Conservation (phyloP, 1,284 basidiomycete species). For the Pyrrhoderma noxium region DNA sequence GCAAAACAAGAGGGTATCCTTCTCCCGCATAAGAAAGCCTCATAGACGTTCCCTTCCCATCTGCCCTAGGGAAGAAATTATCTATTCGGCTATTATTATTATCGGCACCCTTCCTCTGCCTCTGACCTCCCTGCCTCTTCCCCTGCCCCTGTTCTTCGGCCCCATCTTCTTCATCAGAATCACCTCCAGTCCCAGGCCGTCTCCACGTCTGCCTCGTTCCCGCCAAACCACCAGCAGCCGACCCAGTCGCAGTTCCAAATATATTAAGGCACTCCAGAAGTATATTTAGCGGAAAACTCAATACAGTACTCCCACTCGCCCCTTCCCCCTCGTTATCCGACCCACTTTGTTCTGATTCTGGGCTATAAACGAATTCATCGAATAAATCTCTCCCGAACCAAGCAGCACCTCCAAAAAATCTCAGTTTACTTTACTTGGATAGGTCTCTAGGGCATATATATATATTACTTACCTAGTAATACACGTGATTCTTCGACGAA, state of each 20-base stretch:
- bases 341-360: conserved; percentile 17
- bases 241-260: conserved; percentile 39
- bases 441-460: background rate
- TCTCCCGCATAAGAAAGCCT: conserved; percentile 74
- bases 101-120: background rate
- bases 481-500: conserved; percentile 15
- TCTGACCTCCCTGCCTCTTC: background rate
- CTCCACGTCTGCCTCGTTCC: conserved; percentile 13
- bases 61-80: conserved; percentile 41
- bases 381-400: conserved; percentile 41
- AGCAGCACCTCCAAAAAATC: conserved; percentile 23
- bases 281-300: conserved; percentile 43
- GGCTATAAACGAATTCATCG: conserved; percentile 33
- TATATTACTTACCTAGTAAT: conserved; percentile 2
- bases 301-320: conserved; percentile 21
- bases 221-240: conserved; percentile 7
- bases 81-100: conserved; percentile 33
- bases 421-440: background rate
- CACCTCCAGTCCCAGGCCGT: conserved; percentile 8
- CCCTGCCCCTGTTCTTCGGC: conserved; percentile 17
- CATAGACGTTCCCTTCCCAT: conserved; percentile 73
- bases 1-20: conserved; percentile 72
- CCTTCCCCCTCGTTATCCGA: conserved; percentile 19
- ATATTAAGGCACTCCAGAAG: conserved; percentile 50
- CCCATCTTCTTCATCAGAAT: conserved; percentile 16